Conservation (phyloP, 805 yeast species). For the Wickerhamiella siamensis region DNA sequence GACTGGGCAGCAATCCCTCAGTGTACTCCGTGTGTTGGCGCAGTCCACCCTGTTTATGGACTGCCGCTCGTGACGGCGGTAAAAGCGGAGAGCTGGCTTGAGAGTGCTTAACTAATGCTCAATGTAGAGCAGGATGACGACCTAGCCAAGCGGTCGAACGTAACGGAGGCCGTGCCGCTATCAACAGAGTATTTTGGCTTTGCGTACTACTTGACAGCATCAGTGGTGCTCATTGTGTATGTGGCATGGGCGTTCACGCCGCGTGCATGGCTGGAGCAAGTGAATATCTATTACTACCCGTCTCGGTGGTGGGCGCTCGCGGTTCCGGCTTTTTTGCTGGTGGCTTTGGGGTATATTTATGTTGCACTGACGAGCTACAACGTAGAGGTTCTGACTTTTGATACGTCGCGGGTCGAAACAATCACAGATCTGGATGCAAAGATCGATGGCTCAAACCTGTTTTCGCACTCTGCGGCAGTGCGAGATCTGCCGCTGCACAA, state of each 20-base stretch:
- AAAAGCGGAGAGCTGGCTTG: background rate
- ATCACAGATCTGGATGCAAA: slow-evolving; percentile 53
- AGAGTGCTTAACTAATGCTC: background rate
- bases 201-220: slow-evolving; percentile 58
- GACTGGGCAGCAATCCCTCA: slow-evolving; percentile 5
- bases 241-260: slow-evolving; percentile 68
- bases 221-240: slow-evolving; percentile 42
- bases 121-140: background rate
- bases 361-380: slow-evolving; percentile 58
- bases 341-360: slow-evolving; percentile 60
- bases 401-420: slow-evolving; percentile 43
- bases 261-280: slow-evolving; percentile 33
- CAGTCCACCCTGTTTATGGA: slow-evolving; percentile 47
- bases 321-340: slow-evolving; percentile 54
- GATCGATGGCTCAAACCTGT: slow-evolving; percentile 32
- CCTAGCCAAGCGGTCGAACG: background rate
- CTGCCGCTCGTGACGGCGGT: slow-evolving; percentile 34
- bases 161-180: slow-evolving; percentile 2
- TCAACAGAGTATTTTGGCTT: slow-evolving; percentile 73
- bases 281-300: slow-evolving; percentile 62
- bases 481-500: slow-evolving; percentile 60
- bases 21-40: slow-evolving; percentile 6
- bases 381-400: slow-evolving; percentile 55
- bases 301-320: slow-evolving; percentile 86
- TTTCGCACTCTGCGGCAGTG: slow-evolving; percentile 63